A percentile compares a stretch with the other conserved stretches of the same genome.
These are phyloP conservation scores for Logfia minima DNA, from an alignment of 129 eudicot genomes.

Conservation along the genomic window DNA sequence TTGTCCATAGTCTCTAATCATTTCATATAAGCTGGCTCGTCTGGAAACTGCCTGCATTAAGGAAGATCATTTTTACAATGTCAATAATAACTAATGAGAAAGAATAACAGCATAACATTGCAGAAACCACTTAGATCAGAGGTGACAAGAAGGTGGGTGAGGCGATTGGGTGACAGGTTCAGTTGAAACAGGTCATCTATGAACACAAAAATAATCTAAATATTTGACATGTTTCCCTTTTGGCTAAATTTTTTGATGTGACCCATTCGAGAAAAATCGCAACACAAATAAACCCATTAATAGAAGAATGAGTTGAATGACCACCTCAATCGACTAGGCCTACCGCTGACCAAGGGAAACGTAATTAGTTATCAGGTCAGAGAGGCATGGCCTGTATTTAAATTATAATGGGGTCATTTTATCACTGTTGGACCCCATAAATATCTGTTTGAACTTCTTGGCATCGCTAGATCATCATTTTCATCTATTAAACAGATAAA, in stretches of 20 bases:
- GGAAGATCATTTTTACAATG: background rate
- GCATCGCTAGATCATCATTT: background rate
- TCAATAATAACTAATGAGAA: conserved; percentile 8
- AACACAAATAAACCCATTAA: background rate
- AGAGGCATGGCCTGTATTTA: no score
- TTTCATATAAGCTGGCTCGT: conserved; percentile 66
- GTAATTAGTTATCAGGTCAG: no score
- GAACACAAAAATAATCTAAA: background rate
- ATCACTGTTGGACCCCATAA: background rate
- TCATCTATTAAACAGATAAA: no score
- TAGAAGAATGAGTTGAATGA: background rate
- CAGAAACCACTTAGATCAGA: no score
- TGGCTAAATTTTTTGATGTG: background rate
- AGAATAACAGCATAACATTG: background rate
- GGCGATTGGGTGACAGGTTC: no score
- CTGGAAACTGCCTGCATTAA: conserved; percentile 62
- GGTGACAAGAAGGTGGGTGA: no score
- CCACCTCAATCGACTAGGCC: background rate
- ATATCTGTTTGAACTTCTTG: background rate
- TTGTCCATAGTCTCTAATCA: conserved; percentile 74
- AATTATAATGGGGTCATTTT: background rate
- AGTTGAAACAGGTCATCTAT: no score
- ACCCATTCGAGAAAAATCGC: background rate
- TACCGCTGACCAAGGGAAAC: no score
- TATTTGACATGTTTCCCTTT: background rate